Evolutionary conservation across 768 basidiomycete species (phyloP).

Genomic region (Rhizopogon sp.): DNA sequence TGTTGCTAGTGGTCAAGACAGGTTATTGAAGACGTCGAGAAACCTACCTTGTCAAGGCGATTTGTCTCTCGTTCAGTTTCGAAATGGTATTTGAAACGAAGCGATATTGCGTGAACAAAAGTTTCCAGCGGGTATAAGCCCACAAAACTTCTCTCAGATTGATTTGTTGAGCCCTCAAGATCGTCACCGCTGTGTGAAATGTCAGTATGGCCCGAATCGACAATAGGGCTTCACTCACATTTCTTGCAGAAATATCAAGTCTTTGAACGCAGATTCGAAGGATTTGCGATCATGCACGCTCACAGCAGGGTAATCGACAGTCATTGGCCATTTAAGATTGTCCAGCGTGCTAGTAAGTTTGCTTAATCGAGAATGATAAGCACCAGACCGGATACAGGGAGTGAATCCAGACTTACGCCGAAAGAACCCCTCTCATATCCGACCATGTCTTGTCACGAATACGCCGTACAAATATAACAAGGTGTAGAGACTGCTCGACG

Average conservation of each 20-base stretch:
- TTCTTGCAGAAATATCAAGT: slow-evolving; percentile 70
- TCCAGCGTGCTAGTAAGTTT: slow-evolving; percentile 62
- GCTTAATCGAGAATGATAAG: slow-evolving; percentile 31
- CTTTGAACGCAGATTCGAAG: slow-evolving; percentile 77
- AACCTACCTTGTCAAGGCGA: slow-evolving; percentile 78
- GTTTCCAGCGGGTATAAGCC: slow-evolving; percentile 82
- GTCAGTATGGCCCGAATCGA: not conserved
- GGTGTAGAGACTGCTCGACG: slow-evolving; percentile 47
- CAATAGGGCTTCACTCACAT: slow-evolving; percentile 47
- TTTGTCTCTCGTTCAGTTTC: slow-evolving; percentile 86
- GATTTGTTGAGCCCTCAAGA: slow-evolving; percentile 16
- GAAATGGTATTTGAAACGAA: slow-evolving; percentile 95
- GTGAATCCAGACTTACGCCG: slow-evolving; percentile 41
- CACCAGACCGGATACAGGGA: not conserved
- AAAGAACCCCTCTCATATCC: slow-evolving; percentile 63
- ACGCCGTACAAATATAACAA: slow-evolving; percentile 56
- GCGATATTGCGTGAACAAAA: slow-evolving; percentile 73
- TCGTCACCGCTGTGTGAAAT: slow-evolving; percentile 43
- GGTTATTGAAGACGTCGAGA: not conserved
- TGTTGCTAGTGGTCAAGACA: slow-evolving; percentile 23
- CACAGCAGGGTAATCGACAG: slow-evolving; percentile 57
- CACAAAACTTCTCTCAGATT: slow-evolving; percentile 22
- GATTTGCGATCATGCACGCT: slow-evolving; percentile 44
- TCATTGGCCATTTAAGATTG: slow-evolving; percentile 79
- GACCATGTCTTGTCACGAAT: slow-evolving; percentile 73